These are phyloP conservation scores for Colletotrichum spinosum DNA, from an alignment of 2,329 filamentous ascomycete genomes.

Conservation along the genomic window DNA sequence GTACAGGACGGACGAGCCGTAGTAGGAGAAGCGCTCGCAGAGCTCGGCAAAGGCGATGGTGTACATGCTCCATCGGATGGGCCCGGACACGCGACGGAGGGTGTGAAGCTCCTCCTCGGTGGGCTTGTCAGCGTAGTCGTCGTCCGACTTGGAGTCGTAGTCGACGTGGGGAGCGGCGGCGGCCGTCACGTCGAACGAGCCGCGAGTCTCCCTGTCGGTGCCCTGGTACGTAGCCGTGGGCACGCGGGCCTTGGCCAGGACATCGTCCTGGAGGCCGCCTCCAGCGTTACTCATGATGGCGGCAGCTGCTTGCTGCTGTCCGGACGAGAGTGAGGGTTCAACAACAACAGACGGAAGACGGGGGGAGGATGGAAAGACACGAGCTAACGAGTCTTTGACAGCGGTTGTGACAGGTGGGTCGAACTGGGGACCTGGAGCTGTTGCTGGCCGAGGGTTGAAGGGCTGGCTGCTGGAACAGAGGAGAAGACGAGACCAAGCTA, in stretches of 20 bases:
- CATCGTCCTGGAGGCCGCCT: slow-evolving; percentile 36
- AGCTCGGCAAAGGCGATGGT: slow-evolving; percentile 79
- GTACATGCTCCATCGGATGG: slow-evolving; percentile 74
- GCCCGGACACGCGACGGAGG: slow-evolving; percentile 72
- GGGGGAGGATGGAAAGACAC: slow-evolving; percentile 24
- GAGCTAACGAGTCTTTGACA: slow-evolving; percentile 37
- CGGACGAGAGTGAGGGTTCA: neutral
- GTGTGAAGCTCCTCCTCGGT: slow-evolving; percentile 72
- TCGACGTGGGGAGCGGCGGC: slow-evolving; percentile 38
- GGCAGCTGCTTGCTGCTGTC: neutral
- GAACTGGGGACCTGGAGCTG: slow-evolving; percentile 24
- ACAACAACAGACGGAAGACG: neutral
- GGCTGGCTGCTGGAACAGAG: slow-evolving; percentile 27
- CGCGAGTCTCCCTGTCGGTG: slow-evolving; percentile 39
- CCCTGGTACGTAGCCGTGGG: slow-evolving; percentile 38
- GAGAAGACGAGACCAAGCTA: neutral
- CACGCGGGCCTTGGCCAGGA: slow-evolving; percentile 40
- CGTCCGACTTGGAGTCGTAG: slow-evolving; percentile 43
- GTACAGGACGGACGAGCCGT: slow-evolving; percentile 77
- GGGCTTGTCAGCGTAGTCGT: slow-evolving; percentile 55
- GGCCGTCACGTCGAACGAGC: slow-evolving; percentile 40
- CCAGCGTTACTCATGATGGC: slow-evolving; percentile 37
- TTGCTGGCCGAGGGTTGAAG: slow-evolving; percentile 22
- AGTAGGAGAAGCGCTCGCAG: slow-evolving; percentile 83
- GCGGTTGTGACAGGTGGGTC: slow-evolving; percentile 27